Conservation (phyloP, 352 stramenopile species). For the Phytophthora multivora region DNA sequence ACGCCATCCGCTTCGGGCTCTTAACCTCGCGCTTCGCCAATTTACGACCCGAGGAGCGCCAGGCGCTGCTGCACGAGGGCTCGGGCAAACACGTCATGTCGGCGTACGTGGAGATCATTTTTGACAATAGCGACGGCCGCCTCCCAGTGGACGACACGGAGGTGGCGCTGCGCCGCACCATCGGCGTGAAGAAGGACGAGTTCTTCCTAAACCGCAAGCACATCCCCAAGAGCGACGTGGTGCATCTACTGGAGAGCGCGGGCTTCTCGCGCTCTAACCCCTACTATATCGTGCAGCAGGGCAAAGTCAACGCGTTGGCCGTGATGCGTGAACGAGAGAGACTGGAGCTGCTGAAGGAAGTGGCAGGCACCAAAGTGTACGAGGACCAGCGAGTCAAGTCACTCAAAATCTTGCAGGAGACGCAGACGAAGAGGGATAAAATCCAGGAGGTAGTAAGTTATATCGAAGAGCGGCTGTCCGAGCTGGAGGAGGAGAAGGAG, state of each 20-base stretch:
- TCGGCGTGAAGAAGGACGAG: conserved; percentile 99
- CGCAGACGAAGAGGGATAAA: conserved; percentile 93
- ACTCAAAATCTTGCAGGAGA: conserved; percentile 97
- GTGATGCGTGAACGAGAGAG: conserved; percentile 98
- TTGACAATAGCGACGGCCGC: conserved; percentile 98
- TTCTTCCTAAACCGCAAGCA: conserved; percentile 99
- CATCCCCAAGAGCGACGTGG: conserved; percentile 98
- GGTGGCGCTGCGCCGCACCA: conserved; percentile 97
- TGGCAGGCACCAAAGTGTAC: conserved; percentile 99
- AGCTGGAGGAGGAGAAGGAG: conserved; percentile 99
- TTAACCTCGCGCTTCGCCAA: conserved; percentile 93
- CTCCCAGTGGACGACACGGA: conserved; percentile 92
- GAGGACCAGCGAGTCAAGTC: conserved; percentile 98
- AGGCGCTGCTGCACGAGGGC: conserved; percentile 96
- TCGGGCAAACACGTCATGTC: conserved; percentile 95
- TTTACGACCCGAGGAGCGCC: conserved; percentile 91
- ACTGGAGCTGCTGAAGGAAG: conserved; percentile 98
- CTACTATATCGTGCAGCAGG: conserved; percentile 99
- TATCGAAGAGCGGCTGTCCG: conserved; percentile 93
- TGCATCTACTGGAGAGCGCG: conserved; percentile 97
- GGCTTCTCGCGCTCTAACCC: conserved; percentile 99
- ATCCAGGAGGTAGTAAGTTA: conserved; percentile 96
- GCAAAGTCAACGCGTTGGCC: conserved; percentile 98
- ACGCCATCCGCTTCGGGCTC: conserved; percentile 99
- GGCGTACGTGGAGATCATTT: conserved; percentile 99